Base-by-base conservation (phyloP, 2,329 filamentous ascomycete species). In the Sporothrix euskadiensis region DNA sequence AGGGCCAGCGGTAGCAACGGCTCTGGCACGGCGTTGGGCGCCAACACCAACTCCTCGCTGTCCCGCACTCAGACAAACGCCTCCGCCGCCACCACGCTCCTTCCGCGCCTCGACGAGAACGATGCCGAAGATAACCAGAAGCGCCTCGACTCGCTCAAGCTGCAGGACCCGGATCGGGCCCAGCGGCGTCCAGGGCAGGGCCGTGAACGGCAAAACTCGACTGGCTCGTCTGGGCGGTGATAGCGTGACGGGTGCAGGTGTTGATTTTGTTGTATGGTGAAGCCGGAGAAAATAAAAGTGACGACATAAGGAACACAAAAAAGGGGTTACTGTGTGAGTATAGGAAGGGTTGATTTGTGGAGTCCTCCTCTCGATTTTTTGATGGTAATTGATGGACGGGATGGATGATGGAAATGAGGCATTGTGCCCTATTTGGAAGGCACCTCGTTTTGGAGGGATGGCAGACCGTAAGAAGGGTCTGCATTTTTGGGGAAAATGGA, bases 101-200 rank as follows among this genome's bases (percentile, higher is more conserved):
- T 85, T 78, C 85, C 84, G 72, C 85, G 83, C 71, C 85, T 89
- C 76, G 92, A 97, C 77, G 94, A 97, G 78, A 94, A 98, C 81
- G 87, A 91, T 70, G 90, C 92, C 69, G 92, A 95, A 78, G 93
- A 96, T 78, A 95, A 91, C 80, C 91, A 94, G 82, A 93, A 94
- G 83, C 89, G 94, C 78, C 87, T 98, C 77, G 94, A 98, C 82
- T 94, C 94, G 71, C 86, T 98, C 78, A 94, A 96, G 81, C 86
- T 98, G 79, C 92, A 97, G 81, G 95, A 98, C 82, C 92, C 88
- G 78, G 91, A 93, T 77, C 86, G 88, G 77, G 84, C 83, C 78
- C 85, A 85, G 73, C 83, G 85, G 76, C 86, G 86, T 16, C 65
- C 61, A 75, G 61, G 61, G 39, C 84, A 86, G 39, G 69, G 61